Base-by-base conservation (phyloP, 371 early-diverging fungal species). In the Choanephora cucurbitarum region DNA sequence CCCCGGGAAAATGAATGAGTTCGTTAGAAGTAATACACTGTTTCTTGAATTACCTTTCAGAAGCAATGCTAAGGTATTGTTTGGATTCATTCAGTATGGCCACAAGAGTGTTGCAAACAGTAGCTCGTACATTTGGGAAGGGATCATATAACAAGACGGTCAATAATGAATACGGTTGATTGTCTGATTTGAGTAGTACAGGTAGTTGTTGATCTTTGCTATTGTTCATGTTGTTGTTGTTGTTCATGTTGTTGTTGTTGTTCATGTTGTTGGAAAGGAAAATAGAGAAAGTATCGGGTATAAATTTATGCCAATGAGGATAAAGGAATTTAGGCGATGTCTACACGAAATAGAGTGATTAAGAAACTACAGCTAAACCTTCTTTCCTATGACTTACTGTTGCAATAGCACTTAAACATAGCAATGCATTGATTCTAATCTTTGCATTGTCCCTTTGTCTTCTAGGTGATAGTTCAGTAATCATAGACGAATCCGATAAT, bases 61-160 rank as follows among this genome's bases (percentile, higher is more conserved):
- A 76, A 1, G 89, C 89, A 31, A 85, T 66, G 24, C 81, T 71
- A 5, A 89, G 57, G 52, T 86, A 89, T 41, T 79, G 76, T 28
- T 80, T 81, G 3, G 86, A 79, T 7, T 79, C 82, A 58, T 82
- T 77, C 3, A 87, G 53, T 57, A 89, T 79, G 6, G 84, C 62
- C n/a, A 70, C 68, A 9, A 89, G 49, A 0, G 75, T 73, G 41
- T 75, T 72, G 44, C 79, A 79, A 11, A 81, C 87, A 10, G 82
- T 78, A 13, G 72, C 55, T n/a, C 84, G 73, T 7, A 85, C 81
- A 15, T 72, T 74, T 0, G 55, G 50, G 0, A 56, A 58, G 1
- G 80, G 75, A 41, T 82, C 76, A 59, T 64, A 78, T 31, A 76
- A 43, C 45, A 73, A 60, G 13, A 83, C 52, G 7, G 80, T 78